Base-by-base conservation (phyloP, 495 filamentous ascomycete species). In the Alectoria sarmentosa region DNA sequence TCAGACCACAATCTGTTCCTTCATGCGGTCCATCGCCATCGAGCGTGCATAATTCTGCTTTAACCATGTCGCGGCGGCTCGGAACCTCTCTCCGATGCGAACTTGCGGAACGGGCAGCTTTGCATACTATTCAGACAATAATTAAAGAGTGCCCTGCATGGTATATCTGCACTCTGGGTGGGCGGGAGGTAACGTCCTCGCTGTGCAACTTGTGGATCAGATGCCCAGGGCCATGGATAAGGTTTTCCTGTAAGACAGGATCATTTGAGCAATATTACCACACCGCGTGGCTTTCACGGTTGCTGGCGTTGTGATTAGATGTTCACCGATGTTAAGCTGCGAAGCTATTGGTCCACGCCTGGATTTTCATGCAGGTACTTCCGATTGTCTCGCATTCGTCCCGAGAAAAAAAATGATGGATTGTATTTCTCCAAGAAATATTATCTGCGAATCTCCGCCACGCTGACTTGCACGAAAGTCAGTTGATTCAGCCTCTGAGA, bases 51-150 rank as follows among this genome's bases (percentile, higher is more conserved):
- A 3, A 21, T 5, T 55, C 28, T 30, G 52, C 28, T 34, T 55
- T 34, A 17, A 34, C 6, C 28, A 34, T 34, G 30, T n/a, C 52
- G 30, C 30, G 17, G 21, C 52, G 17, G 49, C 23, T 17, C 28
- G 26, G 19, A 30, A 15, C 14, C 52, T 34, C 9, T 17, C 34
- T 55, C 52, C 26, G 26, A 10, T 23, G 52, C 52, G 15, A 5
- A 34, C 3, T 52, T 34, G 52, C 52, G 52, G 52, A 55, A 34
- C 52, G 52, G 28, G 52, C 52, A 55, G 52, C 52, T 34, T 55
- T 34, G 52, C 52, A 34, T 55, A 34, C 52, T 55, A 55, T 55
- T 55, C 14, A 55, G 19, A 32, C 15, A 34, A 34, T n/a, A 7
- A 21, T 34, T 21, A 10, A 9, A 21, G 15, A 34, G 30, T 21